phyloP scores from a whole-genome alignment of 495 filamentous ascomycete genomes.

The Pyronema domesticum region DNA sequence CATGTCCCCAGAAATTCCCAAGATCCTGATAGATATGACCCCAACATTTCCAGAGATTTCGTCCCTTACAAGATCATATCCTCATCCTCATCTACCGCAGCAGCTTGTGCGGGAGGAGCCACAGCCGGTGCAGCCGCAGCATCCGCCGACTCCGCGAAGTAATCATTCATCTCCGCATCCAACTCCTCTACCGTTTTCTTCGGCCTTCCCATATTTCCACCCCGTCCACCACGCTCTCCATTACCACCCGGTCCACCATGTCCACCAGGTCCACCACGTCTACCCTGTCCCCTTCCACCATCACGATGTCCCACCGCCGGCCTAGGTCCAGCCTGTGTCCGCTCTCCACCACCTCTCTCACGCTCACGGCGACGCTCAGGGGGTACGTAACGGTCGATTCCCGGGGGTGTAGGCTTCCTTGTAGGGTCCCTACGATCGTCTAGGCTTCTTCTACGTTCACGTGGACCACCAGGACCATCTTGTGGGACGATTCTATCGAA shows the following conservation, averaged over 20 bases:
- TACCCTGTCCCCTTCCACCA: slow-evolving; percentile 12
- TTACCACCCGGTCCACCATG: slow-evolving; percentile 25
- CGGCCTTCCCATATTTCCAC: slow-evolving; percentile 40
- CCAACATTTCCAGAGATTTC: too few relatives aligned
- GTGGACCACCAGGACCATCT: not conserved
- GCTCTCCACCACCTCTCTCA: slow-evolving; percentile 22
- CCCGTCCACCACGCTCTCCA: slow-evolving; percentile 24
- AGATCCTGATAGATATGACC: too few relatives aligned
- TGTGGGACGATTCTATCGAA: slow-evolving; percentile 52
- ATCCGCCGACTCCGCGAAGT: slow-evolving; percentile 40
- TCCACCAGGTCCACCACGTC: slow-evolving; percentile 16
- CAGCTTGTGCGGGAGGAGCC: slow-evolving; percentile 9
- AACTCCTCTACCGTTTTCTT: slow-evolving; percentile 85
- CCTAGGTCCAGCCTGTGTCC: slow-evolving; percentile 27
- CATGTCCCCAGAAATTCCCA: too few relatives aligned
- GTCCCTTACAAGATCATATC: slow-evolving; percentile 17
- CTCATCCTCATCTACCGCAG: slow-evolving; percentile 35
- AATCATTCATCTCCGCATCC: slow-evolving; percentile 91
- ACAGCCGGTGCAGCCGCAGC: slow-evolving; percentile 10
- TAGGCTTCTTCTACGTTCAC: not conserved
- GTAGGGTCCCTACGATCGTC: slow-evolving; percentile 19
- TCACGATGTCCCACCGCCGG: slow-evolving; percentile 2
- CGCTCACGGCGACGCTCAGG: slow-evolving; percentile 32
- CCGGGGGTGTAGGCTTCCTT: slow-evolving; percentile 26
- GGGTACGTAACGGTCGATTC: slow-evolving; percentile 75